Evolutionary conservation across 2,329 filamentous ascomycete species (phyloP), one percentile per base, ranked within the genome.

Genomic region (Waltergamsia citrina): DNA sequence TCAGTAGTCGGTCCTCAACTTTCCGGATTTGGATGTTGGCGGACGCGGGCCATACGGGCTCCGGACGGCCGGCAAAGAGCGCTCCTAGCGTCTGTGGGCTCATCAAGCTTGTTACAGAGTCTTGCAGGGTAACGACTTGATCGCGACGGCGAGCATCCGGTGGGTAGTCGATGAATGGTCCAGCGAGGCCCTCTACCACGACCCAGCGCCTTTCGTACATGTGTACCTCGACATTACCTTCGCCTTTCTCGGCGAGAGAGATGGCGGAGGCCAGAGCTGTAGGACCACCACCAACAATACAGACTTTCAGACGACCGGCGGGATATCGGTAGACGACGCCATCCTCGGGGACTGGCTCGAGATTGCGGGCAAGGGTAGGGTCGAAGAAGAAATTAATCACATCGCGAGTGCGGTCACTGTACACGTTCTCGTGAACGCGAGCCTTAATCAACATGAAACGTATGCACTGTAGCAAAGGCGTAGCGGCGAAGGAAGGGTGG

Each of bases 11-110:
- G 27, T 59, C 54, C 26, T 67, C 54, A n/a, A 57, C 52, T 43
- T 57, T 57, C 28, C 54, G 52, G 33, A 59, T 57, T 38, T 57
- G 54, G 16, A 59, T 53, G 32, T 59, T 59, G 15, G 52, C 52
- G 7, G 53, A 56, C 0, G 48, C 52, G 5, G 55, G 55, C 55
- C 54, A 59, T 1, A 59, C 55, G 2, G 43, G 39, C 36, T 59
- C 55, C 1, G 54, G 52, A 3, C 50, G 43, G 1, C 50, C 52
- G 3, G 46, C 46, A 29, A 55, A 55, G 15, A 58, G 44, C 1
- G 52, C 53, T 7, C 52, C 39, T 10, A 37, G 49, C 4, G 52
- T 49, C 4, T 26, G 36, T 10, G 44, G 35, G 32, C 41, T 54
- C 32, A 58, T 41, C 7, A 56, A 40, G 4, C 25, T 38, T 3